Percentiles rank a stretch among this genome's conserved stretches.
These are phyloP conservation scores for Ocimum tenuiflorum DNA, from an alignment of 257 asterid genomes.

Conservation along the genomic window DNA sequence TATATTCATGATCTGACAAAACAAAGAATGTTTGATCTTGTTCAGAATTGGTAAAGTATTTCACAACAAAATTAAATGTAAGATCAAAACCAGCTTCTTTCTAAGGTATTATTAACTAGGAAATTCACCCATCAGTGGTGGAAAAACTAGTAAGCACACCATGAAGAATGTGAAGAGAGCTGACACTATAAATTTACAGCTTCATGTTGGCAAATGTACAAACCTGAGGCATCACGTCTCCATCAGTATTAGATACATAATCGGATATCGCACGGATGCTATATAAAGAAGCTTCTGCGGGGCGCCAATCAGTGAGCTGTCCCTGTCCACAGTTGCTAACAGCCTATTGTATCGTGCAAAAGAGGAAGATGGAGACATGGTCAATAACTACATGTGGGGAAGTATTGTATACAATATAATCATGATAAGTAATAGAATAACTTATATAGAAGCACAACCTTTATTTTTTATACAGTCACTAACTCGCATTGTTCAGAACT, in stretches of 20 bases:
- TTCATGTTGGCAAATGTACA: slow-evolving; percentile 16
- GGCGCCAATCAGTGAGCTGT: slow-evolving; percentile 69
- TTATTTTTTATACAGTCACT: not conserved
- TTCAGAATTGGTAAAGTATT: not conserved
- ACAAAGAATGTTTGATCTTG: slow-evolving; percentile 13
- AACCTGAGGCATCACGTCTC: slow-evolving; percentile 96
- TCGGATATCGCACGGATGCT: slow-evolving; percentile 92
- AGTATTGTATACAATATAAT: not conserved
- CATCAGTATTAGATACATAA: slow-evolving; percentile 63
- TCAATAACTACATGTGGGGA: slow-evolving; percentile 9
- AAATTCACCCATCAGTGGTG: not conserved
- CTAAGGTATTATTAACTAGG: not conserved
- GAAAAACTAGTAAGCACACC: not conserved
- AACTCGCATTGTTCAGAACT: not conserved
- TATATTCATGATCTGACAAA: slow-evolving; percentile 71
- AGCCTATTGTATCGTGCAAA: slow-evolving; percentile 44
- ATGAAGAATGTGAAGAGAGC: slow-evolving; percentile 11
- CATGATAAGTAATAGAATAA: not conserved
- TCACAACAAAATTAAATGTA: not conserved
- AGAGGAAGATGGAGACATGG: slow-evolving; percentile 8
- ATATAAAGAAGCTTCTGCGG: slow-evolving; percentile 91
- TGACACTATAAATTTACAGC: slow-evolving; percentile 9
- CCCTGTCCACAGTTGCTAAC: slow-evolving; percentile 42
- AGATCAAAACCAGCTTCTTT: slow-evolving; percentile 4
- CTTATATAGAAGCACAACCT: not conserved